Evolutionary conservation across 2,329 filamentous ascomycete genomes (phyloP), one percentile per base, ranked within the genome.

Genomic region (Nannizzia gypsea): DNA sequence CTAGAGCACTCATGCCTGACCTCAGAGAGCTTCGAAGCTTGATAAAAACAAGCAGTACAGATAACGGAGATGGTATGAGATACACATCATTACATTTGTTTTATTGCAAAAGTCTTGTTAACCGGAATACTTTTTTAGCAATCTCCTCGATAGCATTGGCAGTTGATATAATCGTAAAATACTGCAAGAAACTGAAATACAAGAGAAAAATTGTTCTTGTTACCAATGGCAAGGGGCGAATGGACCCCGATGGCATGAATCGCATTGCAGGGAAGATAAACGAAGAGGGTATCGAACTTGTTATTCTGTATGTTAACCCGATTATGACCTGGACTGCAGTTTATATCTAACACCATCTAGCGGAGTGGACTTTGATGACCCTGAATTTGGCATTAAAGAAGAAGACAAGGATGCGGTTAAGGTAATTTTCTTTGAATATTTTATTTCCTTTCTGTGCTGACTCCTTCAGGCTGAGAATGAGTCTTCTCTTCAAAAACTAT

Each of bases 321-420:
- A 44, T 28, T 22, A 3, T 26, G n/a, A 15, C 50, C 31, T 63
- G 1, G 31, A 6, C 1, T 4, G 1, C 5, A 17, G 1, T 3
- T 24, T 59, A 42, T 36, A 52, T 54, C 70, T 75, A 71, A 72
- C 61, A 22, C 34, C 31, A 22, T 48, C 2, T 61, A 91, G 87
- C 59, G 93, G 93, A 13, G 83, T 95, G 17, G 93, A 99, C 71
- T 97, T 99, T 72, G 90, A 99, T 69, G 90, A 96, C 70, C 71
- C 83, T 0, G 90, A 95, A 1, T 96, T 87, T 69, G 91, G 91
- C 46, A 88, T 89, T 70, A 95, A 95, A 71, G 92, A 97, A 74
- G 90, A 96, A 71, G 83, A 88, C 64, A 99, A 99, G 70, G 76
- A 85, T 17, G 65, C 71, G 0, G 70, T 73, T 57, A 97, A 97